A percentile compares a stretch with the other conserved stretches of the same genome.
Evolutionary conservation across 2,329 filamentous ascomycete genomes (phyloP).

Genomic region (Seiridium cupressi): DNA sequence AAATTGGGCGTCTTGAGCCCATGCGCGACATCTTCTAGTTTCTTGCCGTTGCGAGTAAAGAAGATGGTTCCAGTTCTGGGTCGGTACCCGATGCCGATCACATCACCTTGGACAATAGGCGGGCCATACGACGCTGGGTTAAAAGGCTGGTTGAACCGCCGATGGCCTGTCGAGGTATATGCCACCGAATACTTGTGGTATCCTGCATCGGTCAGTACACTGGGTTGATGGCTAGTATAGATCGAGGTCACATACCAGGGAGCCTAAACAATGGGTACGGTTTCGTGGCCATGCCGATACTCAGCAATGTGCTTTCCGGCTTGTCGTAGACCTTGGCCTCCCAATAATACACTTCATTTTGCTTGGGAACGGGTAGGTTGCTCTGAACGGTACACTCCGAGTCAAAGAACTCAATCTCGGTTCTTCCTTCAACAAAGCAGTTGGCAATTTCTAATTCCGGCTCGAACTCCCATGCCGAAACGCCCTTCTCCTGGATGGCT

Average conservation of each 20-base stretch:
- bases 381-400: constrained; percentile 96
- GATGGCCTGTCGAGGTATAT: constrained; percentile 83
- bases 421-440: constrained; percentile 94
- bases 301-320: constrained; percentile 81
- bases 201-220: constrained; percentile 45
- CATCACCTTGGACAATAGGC: constrained; percentile 85
- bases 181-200: constrained; percentile 92
- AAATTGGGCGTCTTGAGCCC: constrained; percentile 94
- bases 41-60: constrained; percentile 98
- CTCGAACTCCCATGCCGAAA: constrained; percentile 99
- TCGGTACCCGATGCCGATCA: constrained; percentile 92
- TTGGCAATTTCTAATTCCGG: constrained; percentile 98
- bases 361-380: constrained; percentile 94
- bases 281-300: constrained; percentile 93
- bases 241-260: constrained; percentile 65
- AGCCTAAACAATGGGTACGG: constrained; percentile 93
- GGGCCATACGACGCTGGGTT: constrained; percentile 77
- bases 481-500: constrained; percentile 97
- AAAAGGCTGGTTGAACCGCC: constrained; percentile 93
- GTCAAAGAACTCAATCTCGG: constrained; percentile 98
- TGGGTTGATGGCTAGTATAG: background rate
- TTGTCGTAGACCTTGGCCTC: constrained; percentile 99
- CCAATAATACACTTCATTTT: constrained; percentile 99
- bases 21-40: constrained; percentile 89
- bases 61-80: constrained; percentile 93